Evolutionary conservation across 805 yeast genomes (phyloP), one percentile per base, ranked within the genome.

Genomic region (Pichia sporocuriosa): DNA sequence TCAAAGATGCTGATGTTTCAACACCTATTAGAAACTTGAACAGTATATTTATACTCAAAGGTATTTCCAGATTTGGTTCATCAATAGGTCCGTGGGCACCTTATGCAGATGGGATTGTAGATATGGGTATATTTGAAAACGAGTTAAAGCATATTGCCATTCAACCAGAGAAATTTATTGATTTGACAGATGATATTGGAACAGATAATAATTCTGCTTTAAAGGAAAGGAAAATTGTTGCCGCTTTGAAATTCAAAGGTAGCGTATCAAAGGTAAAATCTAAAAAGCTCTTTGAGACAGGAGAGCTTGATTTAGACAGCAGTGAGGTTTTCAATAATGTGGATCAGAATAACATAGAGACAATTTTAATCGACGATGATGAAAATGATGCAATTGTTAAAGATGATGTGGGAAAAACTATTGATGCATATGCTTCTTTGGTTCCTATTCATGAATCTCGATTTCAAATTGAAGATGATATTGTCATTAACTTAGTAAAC

Each of bases 1-100:
- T 43, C 22, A n/a, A 31, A 23, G 45, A 43, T 34, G n/a, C 32
- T 5, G 45, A 43, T 37, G 29, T 43, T 13, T 12, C 33, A 3
- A 33, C n/a, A 15, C 75, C 65, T 27, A 66, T 65, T 20, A 59
- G 56, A 43, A 73, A 80, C 2, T 56, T 82, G 29, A 75, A 74
- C 31, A 65, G 81, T 0, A 73, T 78, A 65, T 77, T 72, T 47
- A 65, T 79, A 2, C 53, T 79, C 12, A 69, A 74, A 42, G 88
- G 89, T 3, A 70, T 69, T 19, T 77, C 88, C 1, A 62, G 89
- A 39, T 74, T 73, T 50, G 69, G 81, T 1, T 64, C 72, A 23
- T 69, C 88, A 9, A 54, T 81, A 41, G 95, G 90, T 0, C 68
- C 75, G 7, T 85, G 94, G 94, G 56, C 75, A 0, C 73, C 81